Evolutionary conservation across 257 asterid species (phyloP), one percentile per base, ranked within the genome.

Genomic region (Agastache rugosa): DNA sequence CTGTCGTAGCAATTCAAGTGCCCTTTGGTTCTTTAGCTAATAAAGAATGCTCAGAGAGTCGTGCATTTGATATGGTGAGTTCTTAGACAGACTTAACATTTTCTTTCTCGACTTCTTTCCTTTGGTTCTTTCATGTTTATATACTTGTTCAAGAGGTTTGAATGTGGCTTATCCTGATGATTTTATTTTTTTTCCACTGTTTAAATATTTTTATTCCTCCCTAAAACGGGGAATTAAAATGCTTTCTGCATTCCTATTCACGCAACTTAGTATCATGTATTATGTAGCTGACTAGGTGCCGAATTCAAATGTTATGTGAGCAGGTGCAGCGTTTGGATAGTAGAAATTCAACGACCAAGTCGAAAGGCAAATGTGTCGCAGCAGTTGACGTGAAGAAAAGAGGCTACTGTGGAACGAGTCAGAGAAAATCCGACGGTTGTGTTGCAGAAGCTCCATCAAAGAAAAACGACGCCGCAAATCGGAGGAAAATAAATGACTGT

Each of bases 1-100:
- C 90, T 71, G 88, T 79, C 41, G 69, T 67, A 65, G 98, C 97
- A 75, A 95, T 95, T 83, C 98, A 95, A 86, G 99, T 95, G 73
- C 98, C 99, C 6, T 95, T 95, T 73, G 99, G 84, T 63, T 87
- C 98, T 55, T 74, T 90, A 31, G 84, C 78, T 61, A 82, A 78
- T 25, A 75, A 86, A 64, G 97, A 89, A 82, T 53, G 84, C 70
- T 78, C 83, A 8, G 77, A 79, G 76, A 69, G 74, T 39, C 84
- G 56, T 25, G 68, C 63, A 50, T 60, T 11, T 72, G 80, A 74
- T 45, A 50, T 16, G 72, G 90, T 85, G 60, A 78, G 85, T 72
- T 73, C 54, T 54, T 45, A 14, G 63, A 76, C 45, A 7, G 37
- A 31, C 37, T 31, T 31, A 31, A 7, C 20, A 5, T 56, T 53